These are phyloP conservation scores for Paramecium pentaurelia DNA, from an alignment of 73 alveolate genomes.

Conservation along the genomic window DNA sequence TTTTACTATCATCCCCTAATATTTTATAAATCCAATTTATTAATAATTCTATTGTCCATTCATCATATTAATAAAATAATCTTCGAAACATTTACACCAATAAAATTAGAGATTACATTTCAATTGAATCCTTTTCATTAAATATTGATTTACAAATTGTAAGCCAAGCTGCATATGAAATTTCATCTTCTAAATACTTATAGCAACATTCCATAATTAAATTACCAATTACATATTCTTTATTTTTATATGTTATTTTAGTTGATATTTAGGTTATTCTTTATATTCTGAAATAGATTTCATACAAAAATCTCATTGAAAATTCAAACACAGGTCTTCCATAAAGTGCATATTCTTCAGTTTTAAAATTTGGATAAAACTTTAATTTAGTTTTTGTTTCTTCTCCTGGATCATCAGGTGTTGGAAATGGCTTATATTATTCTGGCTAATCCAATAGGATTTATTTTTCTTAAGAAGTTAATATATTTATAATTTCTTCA, in stretches of 20 bases:
- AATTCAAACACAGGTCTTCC: conserved; percentile 18
- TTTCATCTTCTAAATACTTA: conserved; percentile 14
- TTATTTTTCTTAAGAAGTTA: not conserved
- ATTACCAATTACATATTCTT: not conserved
- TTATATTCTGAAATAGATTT: not conserved
- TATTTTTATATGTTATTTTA: not conserved
- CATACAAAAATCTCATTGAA: not conserved
- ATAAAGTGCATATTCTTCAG: not conserved
- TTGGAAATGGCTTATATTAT: not conserved
- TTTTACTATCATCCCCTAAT: not conserved
- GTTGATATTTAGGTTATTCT: not conserved
- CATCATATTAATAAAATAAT: not conserved
- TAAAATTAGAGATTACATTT: not conserved
- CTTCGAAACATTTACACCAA: not conserved
- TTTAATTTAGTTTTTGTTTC: not conserved
- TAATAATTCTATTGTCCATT: conserved; percentile 15
- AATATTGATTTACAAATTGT: not conserved
- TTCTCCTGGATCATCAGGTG: not conserved
- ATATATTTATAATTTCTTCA: not conserved
- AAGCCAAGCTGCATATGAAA: not conserved
- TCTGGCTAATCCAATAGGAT: not conserved
- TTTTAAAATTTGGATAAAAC: conserved; percentile 6
- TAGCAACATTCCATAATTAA: not conserved
- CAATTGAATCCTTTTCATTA: not conserved
- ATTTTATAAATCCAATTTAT: not conserved